These are phyloP conservation scores for Plenodomus biglobosus DNA, from an alignment of 2,329 filamentous ascomycete species.

Conservation along the genomic window DNA sequence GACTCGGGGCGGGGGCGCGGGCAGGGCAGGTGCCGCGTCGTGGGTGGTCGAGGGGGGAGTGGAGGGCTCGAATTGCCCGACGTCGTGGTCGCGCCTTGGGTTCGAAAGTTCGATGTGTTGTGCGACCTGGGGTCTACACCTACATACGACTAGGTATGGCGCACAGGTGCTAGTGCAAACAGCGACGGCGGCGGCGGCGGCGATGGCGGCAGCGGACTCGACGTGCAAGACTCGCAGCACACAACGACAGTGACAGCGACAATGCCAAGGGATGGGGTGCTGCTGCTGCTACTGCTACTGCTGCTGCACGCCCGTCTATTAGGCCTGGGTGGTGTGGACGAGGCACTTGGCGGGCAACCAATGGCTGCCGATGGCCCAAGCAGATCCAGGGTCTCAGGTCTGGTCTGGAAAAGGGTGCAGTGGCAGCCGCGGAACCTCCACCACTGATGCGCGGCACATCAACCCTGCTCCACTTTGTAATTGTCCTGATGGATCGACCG, in stretches of 20 bases:
- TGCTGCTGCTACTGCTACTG: not conserved
- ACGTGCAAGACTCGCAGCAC: not conserved
- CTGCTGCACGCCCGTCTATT: not conserved
- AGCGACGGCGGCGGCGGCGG: not conserved
- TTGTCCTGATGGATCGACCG: not conserved
- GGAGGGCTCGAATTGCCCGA: not conserved
- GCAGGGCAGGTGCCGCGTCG: slow-evolving; percentile 1
- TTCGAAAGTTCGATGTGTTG: not conserved
- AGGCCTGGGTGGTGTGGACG: not conserved
- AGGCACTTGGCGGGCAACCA: not conserved
- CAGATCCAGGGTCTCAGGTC: not conserved
- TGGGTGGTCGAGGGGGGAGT: not conserved
- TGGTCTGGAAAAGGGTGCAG: not conserved
- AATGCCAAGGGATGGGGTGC: not conserved
- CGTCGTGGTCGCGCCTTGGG: not conserved
- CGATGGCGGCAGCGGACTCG: too few relatives aligned
- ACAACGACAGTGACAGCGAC: not conserved
- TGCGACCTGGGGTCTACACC: not conserved
- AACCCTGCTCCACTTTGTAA: not conserved
- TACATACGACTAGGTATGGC: not conserved
- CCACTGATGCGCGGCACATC: not conserved
- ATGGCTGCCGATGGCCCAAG: not conserved
- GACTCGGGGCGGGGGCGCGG: not conserved
- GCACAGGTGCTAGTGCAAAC: too few relatives aligned
- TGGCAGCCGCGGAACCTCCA: not conserved